phyloP scores from a whole-genome alignment of 2,329 filamentous ascomycete genomes.

The Talaromyces albobiverticillius region DNA sequence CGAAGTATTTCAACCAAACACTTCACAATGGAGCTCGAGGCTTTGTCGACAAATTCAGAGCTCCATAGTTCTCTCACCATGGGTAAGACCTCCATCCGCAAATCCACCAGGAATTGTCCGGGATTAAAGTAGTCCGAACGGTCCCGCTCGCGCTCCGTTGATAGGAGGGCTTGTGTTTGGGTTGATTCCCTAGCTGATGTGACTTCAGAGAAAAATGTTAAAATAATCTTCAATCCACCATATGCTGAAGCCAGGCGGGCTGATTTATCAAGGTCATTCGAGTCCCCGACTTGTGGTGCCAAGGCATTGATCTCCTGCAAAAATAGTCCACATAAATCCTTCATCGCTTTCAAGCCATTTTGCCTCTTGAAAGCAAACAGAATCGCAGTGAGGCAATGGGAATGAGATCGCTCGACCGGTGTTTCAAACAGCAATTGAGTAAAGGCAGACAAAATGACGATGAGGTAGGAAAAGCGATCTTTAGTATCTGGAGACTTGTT shows the following conservation, averaged over 20 bases:
- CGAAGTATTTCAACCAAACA: slow-evolving; percentile 81
- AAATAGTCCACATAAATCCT: slow-evolving; percentile 69
- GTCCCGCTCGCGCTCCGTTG: slow-evolving; percentile 54
- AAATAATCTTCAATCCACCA: slow-evolving; percentile 72
- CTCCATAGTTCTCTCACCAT: slow-evolving; percentile 79
- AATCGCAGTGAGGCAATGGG: slow-evolving; percentile 64
- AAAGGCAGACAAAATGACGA: slow-evolving; percentile 73
- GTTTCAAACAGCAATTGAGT: slow-evolving; percentile 74
- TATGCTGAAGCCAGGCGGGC: slow-evolving; percentile 51
- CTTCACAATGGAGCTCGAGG: slow-evolving; percentile 71
- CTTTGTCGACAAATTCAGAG: slow-evolving; percentile 76
- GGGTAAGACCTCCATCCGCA: slow-evolving; percentile 76
- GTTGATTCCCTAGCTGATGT: slow-evolving; percentile 75
- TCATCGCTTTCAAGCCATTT: slow-evolving; percentile 71
- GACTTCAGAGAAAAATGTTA: slow-evolving; percentile 75
- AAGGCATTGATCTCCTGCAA: slow-evolving; percentile 55
- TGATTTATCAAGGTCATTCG: slow-evolving; percentile 39
- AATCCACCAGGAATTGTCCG: slow-evolving; percentile 78
- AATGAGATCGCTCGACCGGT: slow-evolving; percentile 49
- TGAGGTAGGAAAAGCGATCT: slow-evolving; percentile 72
- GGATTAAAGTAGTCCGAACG: slow-evolving; percentile 62
- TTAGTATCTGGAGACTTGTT: slow-evolving; percentile 52
- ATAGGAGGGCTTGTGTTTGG: slow-evolving; percentile 56
- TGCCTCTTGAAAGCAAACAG: slow-evolving; percentile 82
- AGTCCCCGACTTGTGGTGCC: slow-evolving; percentile 41